Conservation (phyloP, 2,329 filamentous ascomycete species). For the Colletotrichum orbiculare region DNA sequence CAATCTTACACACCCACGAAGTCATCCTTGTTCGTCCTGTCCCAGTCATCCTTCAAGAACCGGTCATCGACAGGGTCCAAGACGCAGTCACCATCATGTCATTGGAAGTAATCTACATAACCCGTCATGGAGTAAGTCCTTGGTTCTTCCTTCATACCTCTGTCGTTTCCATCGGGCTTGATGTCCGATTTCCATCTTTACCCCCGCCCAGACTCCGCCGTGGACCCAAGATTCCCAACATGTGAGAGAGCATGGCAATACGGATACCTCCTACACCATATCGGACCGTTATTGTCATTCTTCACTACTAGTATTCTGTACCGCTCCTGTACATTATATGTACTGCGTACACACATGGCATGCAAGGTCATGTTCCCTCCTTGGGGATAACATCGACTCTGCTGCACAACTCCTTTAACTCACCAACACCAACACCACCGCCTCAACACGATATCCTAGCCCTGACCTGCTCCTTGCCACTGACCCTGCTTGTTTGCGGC, state of each 20-base stretch:
- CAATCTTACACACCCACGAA: too few species aligned
- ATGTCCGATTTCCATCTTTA: constrained; percentile 23
- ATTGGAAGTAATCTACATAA: constrained; percentile 78
- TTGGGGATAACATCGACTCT: constrained; percentile 18
- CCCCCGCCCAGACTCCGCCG: constrained; percentile 11
- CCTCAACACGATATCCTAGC: constrained; percentile 4
- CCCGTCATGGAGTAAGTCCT: constrained; percentile 77
- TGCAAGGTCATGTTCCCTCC: constrained; percentile 18
- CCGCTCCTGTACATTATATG: not conserved
- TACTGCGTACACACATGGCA: constrained; percentile 1
- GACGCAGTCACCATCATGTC: constrained; percentile 58
- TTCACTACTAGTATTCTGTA: too few species aligned
- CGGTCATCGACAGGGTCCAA: not conserved
- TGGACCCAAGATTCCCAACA: constrained; percentile 14
- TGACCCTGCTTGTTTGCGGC: not conserved
- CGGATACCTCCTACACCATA: not conserved
- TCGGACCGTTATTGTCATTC: too few species aligned
- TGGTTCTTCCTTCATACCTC: not conserved
- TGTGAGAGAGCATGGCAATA: not conserved
- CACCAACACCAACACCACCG: not conserved
- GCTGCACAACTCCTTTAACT: too few species aligned
- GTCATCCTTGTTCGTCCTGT: too few species aligned
- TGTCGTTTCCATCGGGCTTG: constrained; percentile 18
- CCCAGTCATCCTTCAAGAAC: too few species aligned
- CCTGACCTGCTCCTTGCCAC: not conserved